Evolutionary conservation across 2,329 filamentous ascomycete genomes (phyloP), one percentile per base, ranked within the genome.

Genomic region (Tolypocladium album): DNA sequence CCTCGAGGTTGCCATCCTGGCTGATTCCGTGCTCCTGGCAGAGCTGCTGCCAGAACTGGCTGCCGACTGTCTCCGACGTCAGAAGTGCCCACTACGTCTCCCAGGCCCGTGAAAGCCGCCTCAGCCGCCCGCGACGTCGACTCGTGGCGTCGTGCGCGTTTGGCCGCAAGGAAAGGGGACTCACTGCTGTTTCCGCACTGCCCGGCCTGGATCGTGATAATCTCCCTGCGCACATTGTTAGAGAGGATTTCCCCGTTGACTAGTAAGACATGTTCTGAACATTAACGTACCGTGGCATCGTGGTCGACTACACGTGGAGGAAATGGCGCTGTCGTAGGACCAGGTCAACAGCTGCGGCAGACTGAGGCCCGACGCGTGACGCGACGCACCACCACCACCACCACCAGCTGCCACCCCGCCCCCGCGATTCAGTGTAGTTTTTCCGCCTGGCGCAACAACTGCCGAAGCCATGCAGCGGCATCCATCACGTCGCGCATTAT

Each of bases 151-250:
- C 53, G 34, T 6, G 47, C 17, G 38, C 47, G 38, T 57, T 12
- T n/a, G 5, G n/a, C 22, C 36, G 36, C 39, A 36, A 22, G 50
- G 39, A 38, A 20, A 34, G 11, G 40, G 24, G 34, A 89, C 90
- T 81, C 74, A 96, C 92, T 93, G 85, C 92, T 97, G 79, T 97
- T 97, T 84, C 93, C 94, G 83, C 94, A 97, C 78, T 97, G 94
- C 83, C 94, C 94, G 66, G 95, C 93, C 79, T 99, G 94, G 69
- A 99, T 89, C 64, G 95, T 99, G 76, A 99, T 99, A 70, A 99
- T 99, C 84, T 99, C 94, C 77, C 94, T 97, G 68, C 1, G 60
- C 31, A n/a, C 57, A 31, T 9, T 42, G 55, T 61, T 24, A 66
- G 60, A 40, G 2, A 22, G 55, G 64, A 66, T 13, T 15, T 12